Evolutionary conservation across 23 red algal genomes (phyloP), one percentile per base, ranked within the genome.

Genomic region (Gracilaria domingensis): DNA sequence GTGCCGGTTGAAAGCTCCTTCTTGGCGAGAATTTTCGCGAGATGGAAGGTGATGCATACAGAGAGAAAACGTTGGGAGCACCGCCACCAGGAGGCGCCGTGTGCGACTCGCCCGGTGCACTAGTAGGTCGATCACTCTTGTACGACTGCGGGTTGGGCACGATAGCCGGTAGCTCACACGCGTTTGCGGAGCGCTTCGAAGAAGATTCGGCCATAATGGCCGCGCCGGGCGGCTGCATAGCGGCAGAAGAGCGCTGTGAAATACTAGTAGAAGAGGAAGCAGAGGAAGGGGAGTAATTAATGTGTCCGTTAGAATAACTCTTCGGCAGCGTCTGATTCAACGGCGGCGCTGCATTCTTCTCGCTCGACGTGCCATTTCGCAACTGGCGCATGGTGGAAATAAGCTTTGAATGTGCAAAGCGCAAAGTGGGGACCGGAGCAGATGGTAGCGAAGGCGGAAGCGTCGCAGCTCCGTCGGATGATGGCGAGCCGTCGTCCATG

Each of bases 311-410:
- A 23, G 72, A 77, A 8, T 51, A 25, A 49, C 72, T 77, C 26
- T 77, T 50, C 26, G 72, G 72, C 7, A 77, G 26, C 35, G 40
- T 0, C 8, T 45, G 6, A 42, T 25, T 18, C n/a, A 12, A 7
- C 23, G 20, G 23, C 2, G 4, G 40, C 8, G 30, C 72, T 12
- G 16, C 40, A 20, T 12, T 51, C 12, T 77, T 77, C 42, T 77
- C 72, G 42, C 72, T 77, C 8, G 39, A 49, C 7, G 72, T 77
- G 17, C 72, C 72, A 2, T 77, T 77, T 14, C 39, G 72, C 11
- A 77, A n/a, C 11, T 77, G 72, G 0, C 34, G 72, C 72, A 77
- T 77, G 42, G 72, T 77, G 72, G 72, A 5, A 42, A 35, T 20
- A 3, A 77, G 42, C 34, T 50, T 77, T 14, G 72, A 77, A 4